phyloP scores from a whole-genome alignment of 2,329 filamentous ascomycete genomes.

The Aspergillus flavus region DNA sequence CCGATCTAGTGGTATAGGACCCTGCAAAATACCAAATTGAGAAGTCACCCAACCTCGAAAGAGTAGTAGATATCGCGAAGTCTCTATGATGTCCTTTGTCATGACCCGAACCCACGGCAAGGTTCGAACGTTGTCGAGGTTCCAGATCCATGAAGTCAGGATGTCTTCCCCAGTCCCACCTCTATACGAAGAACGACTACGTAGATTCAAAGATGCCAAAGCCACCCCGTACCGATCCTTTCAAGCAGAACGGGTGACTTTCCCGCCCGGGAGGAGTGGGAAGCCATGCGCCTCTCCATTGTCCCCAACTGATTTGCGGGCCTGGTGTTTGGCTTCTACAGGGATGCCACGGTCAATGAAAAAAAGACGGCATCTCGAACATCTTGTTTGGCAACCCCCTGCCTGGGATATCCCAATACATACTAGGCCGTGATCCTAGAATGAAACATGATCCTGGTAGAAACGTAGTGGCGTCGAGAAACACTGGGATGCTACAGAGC shows the following conservation, averaged over 20 bases:
- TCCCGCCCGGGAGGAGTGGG: not conserved
- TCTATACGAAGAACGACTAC: not conserved
- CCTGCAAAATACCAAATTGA: not conserved
- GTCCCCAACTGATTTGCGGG: not conserved
- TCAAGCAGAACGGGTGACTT: not conserved
- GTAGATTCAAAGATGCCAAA: not conserved
- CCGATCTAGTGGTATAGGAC: not conserved
- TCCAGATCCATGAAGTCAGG: not conserved
- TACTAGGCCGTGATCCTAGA: not conserved
- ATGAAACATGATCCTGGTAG: not conserved
- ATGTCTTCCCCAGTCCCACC: not conserved
- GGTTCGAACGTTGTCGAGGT: not conserved
- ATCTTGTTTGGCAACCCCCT: not conserved
- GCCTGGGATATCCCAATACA: not conserved
- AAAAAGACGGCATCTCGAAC: not conserved
- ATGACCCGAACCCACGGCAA: not conserved
- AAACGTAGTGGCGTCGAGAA: not conserved
- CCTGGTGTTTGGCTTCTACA: not conserved
- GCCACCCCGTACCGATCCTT: not conserved
- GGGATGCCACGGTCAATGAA: not conserved
- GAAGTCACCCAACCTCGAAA: not conserved
- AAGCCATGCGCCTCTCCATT: not conserved
- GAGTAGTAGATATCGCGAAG: not conserved
- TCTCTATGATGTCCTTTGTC: not conserved
- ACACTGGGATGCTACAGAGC: not conserved